A percentile compares a stretch with the other conserved stretches of the same genome.
These are phyloP conservation scores for Pestalotiopsis sp. DNA, from an alignment of 2,329 filamentous ascomycete genomes.

Conservation along the genomic window DNA sequence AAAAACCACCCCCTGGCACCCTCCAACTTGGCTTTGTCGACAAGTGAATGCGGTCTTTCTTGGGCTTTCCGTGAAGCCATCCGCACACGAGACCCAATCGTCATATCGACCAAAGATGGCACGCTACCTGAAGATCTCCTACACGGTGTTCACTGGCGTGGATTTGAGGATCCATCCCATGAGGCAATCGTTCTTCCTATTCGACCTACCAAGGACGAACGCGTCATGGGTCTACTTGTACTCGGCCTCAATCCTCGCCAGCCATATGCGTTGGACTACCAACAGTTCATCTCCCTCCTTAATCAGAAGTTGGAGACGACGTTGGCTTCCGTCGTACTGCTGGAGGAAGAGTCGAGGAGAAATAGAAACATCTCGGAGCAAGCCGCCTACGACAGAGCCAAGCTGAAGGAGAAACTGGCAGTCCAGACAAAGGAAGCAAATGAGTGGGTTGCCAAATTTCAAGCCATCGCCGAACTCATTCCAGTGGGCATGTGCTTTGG, in stretches of 20 bases:
- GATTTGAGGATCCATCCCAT: constrained; percentile 65
- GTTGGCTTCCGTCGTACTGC: constrained; percentile 67
- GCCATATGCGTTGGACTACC: constrained; percentile 74
- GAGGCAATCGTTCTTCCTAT: constrained; percentile 70
- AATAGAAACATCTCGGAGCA: constrained; percentile 58
- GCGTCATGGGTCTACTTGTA: constrained; percentile 66
- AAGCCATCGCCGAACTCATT: constrained; percentile 70
- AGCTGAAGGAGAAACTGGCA: constrained; percentile 65
- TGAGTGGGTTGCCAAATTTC: constrained; percentile 64
- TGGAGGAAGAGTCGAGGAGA: constrained; percentile 69
- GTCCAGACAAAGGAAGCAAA: constrained; percentile 50
- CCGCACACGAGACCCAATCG: constrained; percentile 35
- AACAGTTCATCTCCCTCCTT: constrained; percentile 60
- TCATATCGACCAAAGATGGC: constrained; percentile 44
- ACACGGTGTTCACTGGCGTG: constrained; percentile 59
- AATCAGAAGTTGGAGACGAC: constrained; percentile 63
- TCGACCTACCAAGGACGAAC: constrained; percentile 64
- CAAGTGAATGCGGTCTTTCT: constrained; percentile 37
- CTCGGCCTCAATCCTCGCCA: constrained; percentile 70
- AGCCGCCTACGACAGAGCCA: constrained; percentile 66
- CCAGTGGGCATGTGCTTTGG: constrained; percentile 75
- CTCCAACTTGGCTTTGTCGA: constrained; percentile 33
- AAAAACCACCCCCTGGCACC: constrained; percentile 43
- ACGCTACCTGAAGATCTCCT: constrained; percentile 60
- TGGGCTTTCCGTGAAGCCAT: constrained; percentile 40